Evolutionary conservation across 441 rosid genomes (phyloP).

Genomic region (Capsella rubella): DNA sequence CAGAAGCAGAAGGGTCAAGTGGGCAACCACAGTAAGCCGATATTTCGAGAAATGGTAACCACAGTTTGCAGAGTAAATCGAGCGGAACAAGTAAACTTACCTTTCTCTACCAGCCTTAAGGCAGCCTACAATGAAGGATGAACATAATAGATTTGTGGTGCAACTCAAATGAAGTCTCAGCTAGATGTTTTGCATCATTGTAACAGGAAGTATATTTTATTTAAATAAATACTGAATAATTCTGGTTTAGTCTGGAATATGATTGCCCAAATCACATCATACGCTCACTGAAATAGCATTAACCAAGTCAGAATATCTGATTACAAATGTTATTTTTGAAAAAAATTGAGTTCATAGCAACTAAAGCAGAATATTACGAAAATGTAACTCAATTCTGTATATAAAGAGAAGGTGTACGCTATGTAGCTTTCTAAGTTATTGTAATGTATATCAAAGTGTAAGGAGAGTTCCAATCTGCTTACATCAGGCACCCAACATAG

Average conservation of each 20-base stretch:
- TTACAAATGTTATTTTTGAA: slow-evolving; percentile 5
- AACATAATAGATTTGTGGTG: slow-evolving; percentile 12
- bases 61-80: too few species aligned
- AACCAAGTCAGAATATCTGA: slow-evolving; percentile 15
- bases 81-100: too few species aligned
- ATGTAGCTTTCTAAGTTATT: slow-evolving; percentile 30
- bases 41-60: background rate
- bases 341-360: slow-evolving; percentile 30
- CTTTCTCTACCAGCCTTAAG: too few species aligned
- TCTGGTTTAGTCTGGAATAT: slow-evolving; percentile 12
- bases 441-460: slow-evolving; percentile 6
- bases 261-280: background rate
- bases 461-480: slow-evolving; percentile 43
- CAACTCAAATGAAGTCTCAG: slow-evolving; percentile 5
- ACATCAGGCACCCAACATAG: slow-evolving; percentile 88
- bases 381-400: slow-evolving; percentile 1
- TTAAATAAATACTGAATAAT: background rate
- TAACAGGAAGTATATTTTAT: slow-evolving; percentile 14
- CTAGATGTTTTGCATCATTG: slow-evolving; percentile 26
- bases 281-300: slow-evolving; percentile 21
- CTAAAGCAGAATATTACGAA: background rate
- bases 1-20: slow-evolving; percentile 34
- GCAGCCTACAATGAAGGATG: background rate
- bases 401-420: slow-evolving; percentile 19
- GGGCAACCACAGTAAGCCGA: slow-evolving; percentile 13